Evolutionary conservation across 768 basidiomycete genomes (phyloP), one percentile per base, ranked within the genome.

Genomic region (Mycena epipterygia): DNA sequence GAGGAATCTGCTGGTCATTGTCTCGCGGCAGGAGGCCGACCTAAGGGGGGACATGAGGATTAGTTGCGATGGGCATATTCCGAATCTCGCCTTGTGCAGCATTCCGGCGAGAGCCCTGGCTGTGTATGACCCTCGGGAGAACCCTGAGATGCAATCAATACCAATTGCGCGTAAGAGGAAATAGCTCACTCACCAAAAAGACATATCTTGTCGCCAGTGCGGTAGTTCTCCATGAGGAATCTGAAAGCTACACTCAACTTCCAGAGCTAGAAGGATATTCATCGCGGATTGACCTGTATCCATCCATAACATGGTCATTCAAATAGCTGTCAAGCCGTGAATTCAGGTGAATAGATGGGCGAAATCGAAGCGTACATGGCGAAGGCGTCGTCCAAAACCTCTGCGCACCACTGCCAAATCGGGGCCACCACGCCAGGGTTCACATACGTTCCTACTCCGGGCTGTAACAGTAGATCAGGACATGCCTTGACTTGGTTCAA

Each of bases 151-250:
- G 13, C 49, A 35, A 49, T 55, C 4, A 60, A 29, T 21, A 14
- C 16, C 37, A 12, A 42, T 42, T 19, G 19, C 41, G 2, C 25
- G 30, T 73, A 23, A 77, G 68, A 68, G 41, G 4, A 23, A 51
- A 9, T 25, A 29, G 30, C 23, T 8, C 39, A 74, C 82, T 29
- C 64, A 90, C 91, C 93, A 66, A 94, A 93, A 25, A 94, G 79
- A 75, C 90, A 93, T 35, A 95, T 88, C 77, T 86, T 93, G 77
- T 94, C 93, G 1, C 93, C 94, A 0, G 80, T 74, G n/a, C 81
- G 83, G 76, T 91, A 94, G 74, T 92, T 94, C 70, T 91, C 86
- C 94, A 95, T 94, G 60, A 95, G 80, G 78, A 91, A 73, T 41
- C 72, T 73, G 49, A 21, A 19, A 19, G 12, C 16, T 37, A 29